These are phyloP conservation scores for Monosporascus sp. DNA, from an alignment of 2,329 filamentous ascomycete species.

Conservation along the genomic window DNA sequence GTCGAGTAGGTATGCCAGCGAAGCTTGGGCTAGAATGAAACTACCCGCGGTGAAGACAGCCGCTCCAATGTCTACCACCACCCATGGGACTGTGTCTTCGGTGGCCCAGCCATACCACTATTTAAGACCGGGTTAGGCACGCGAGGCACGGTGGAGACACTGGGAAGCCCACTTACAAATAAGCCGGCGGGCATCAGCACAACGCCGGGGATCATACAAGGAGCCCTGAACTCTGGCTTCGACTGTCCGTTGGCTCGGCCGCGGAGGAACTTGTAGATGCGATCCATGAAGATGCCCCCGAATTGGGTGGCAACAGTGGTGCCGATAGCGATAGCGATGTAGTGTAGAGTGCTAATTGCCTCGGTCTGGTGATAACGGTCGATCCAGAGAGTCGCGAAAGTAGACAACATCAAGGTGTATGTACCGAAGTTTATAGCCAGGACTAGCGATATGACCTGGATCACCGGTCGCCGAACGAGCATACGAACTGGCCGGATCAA, in stretches of 20 bases:
- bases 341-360: slow-evolving; percentile 42
- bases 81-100: slow-evolving; percentile 46
- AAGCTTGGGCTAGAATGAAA: slow-evolving; percentile 47
- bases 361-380: slow-evolving; percentile 40
- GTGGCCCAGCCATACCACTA: slow-evolving; percentile 54
- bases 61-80: slow-evolving; percentile 54
- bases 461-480: slow-evolving; percentile 41
- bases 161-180: slow-evolving; percentile 21
- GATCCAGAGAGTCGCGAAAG: slow-evolving; percentile 45
- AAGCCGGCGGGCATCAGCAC: slow-evolving; percentile 47
- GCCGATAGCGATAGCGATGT: slow-evolving; percentile 45
- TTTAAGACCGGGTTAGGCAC: neutral
- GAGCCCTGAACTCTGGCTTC: slow-evolving; percentile 44
- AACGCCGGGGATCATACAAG: slow-evolving; percentile 48
- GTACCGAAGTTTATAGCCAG: slow-evolving; percentile 45
- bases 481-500: slow-evolving; percentile 40
- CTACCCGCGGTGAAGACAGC: slow-evolving; percentile 48
- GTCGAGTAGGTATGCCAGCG: slow-evolving; percentile 53
- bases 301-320: slow-evolving; percentile 30
- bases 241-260: slow-evolving; percentile 15
- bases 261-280: slow-evolving; percentile 27
- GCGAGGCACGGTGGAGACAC: neutral
- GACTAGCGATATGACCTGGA: slow-evolving; percentile 40
- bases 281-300: slow-evolving; percentile 32
- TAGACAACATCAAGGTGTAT: slow-evolving; percentile 48